Conservation (phyloP, 2,329 filamentous ascomycete species). For the Paraphaeosphaeria sporulosa region DNA sequence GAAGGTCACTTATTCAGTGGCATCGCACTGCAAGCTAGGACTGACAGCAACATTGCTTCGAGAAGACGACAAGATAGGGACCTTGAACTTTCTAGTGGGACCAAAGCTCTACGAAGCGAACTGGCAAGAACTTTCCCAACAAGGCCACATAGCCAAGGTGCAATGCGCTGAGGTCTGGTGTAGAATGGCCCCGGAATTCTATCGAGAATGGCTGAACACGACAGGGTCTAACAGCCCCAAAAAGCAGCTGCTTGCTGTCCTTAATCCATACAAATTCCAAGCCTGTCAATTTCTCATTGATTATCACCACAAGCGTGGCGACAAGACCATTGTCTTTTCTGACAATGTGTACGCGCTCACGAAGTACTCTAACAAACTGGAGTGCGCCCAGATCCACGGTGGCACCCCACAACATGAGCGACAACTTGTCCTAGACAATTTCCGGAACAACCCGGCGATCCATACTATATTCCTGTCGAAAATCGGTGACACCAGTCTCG, state of each 20-base stretch:
- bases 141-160: conserved; percentile 95
- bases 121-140: conserved; percentile 98
- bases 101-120: conserved; percentile 98
- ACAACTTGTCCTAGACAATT: conserved; percentile 87
- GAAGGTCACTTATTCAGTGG: conserved; percentile 90
- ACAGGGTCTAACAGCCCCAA: conserved; percentile 64
- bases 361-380: conserved; percentile 81
- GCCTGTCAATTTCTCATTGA: conserved; percentile 98
- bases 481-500: conserved; percentile 97
- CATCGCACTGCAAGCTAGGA: conserved; percentile 93
- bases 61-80: conserved; percentile 98
- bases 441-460: conserved; percentile 88
- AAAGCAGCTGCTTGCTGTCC: conserved; percentile 80
- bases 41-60: conserved; percentile 91
- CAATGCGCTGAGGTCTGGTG: conserved; percentile 99
- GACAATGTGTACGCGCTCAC: conserved; percentile 95
- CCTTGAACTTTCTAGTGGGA: conserved; percentile 96
- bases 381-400: conserved; percentile 90
- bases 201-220: conserved; percentile 84
- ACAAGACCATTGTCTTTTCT: conserved; percentile 98
- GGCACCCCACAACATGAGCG: conserved; percentile 87
- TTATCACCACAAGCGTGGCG: conserved; percentile 91
- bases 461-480: conserved; percentile 97
- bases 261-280: conserved; percentile 98
- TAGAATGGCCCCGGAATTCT: conserved; percentile 98